A percentile compares a stretch with the other conserved stretches of the same genome.
These are phyloP conservation scores for Leptographium radiaticola DNA, from an alignment of 2,329 filamentous ascomycete species.

Conservation along the genomic window DNA sequence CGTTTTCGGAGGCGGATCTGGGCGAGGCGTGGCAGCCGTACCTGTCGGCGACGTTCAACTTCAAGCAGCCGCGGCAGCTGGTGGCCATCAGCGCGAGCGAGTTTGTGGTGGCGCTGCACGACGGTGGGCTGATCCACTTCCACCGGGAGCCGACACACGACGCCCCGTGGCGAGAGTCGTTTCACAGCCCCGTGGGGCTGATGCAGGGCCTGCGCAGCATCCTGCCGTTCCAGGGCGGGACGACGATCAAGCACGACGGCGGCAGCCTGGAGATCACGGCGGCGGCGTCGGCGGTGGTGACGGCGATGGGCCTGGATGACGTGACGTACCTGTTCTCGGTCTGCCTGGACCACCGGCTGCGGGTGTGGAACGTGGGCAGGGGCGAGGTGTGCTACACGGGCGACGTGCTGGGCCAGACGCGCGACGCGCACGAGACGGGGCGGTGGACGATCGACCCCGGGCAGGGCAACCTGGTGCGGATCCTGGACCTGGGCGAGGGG, in stretches of 20 bases:
- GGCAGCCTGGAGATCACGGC: slow-evolving; percentile 54
- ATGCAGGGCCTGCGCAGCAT: slow-evolving; percentile 51
- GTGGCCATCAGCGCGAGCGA: slow-evolving; percentile 60
- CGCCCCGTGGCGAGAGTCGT: slow-evolving; percentile 51
- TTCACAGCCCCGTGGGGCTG: slow-evolving; percentile 65
- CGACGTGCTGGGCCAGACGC: slow-evolving; percentile 60
- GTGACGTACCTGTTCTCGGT: slow-evolving; percentile 58
- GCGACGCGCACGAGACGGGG: slow-evolving; percentile 54
- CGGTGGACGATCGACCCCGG: slow-evolving; percentile 69
- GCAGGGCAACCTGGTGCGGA: slow-evolving; percentile 61
- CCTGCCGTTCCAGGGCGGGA: slow-evolving; percentile 51
- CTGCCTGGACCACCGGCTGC: slow-evolving; percentile 76
- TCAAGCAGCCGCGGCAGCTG: slow-evolving; percentile 70
- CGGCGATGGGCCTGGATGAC: slow-evolving; percentile 34
- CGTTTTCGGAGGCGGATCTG: slow-evolving; percentile 59
- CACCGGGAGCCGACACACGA: slow-evolving; percentile 34
- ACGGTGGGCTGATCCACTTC: slow-evolving; percentile 63
- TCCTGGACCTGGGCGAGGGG: slow-evolving; percentile 47
- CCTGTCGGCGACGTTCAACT: slow-evolving; percentile 57
- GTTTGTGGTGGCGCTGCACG: slow-evolving; percentile 67
- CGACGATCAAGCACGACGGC: slow-evolving; percentile 50
- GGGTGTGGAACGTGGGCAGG: slow-evolving; percentile 78
- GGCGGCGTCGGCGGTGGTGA: slow-evolving; percentile 48
- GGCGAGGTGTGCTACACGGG: slow-evolving; percentile 64
- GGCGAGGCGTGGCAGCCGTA: slow-evolving; percentile 65